Percentiles rank a stretch among this genome's conserved stretches.
These are phyloP conservation scores for Lactifluus volemus DNA, from an alignment of 768 basidiomycete genomes.

Conservation along the genomic window DNA sequence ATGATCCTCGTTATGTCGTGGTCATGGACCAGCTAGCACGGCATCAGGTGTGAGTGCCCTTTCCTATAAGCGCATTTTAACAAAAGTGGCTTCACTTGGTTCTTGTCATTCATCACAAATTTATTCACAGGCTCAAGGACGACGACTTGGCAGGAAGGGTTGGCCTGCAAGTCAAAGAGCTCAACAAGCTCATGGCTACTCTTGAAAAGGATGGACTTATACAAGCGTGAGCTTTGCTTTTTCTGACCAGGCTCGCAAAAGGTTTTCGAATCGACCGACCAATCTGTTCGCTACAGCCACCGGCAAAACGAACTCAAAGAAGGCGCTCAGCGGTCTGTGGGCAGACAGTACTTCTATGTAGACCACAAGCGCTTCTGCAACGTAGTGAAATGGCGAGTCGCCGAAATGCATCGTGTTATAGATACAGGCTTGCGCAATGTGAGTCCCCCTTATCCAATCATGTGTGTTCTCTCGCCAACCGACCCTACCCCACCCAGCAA, in stretches of 20 bases:
- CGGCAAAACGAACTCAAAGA: slow-evolving; percentile 90
- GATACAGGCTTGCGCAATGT: slow-evolving; percentile 88
- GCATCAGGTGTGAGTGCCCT: slow-evolving; percentile 83
- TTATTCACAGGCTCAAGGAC: slow-evolving; percentile 65
- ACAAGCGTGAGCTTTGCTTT: slow-evolving; percentile 47
- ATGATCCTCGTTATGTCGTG: slow-evolving; percentile 86
- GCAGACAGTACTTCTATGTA: slow-evolving; percentile 92
- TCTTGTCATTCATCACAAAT: slow-evolving; percentile 20
- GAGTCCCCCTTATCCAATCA: slow-evolving; percentile 19
- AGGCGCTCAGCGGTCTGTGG: slow-evolving; percentile 78
- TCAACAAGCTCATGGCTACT: slow-evolving; percentile 82
- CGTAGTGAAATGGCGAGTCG: slow-evolving; percentile 95
- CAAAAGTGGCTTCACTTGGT: slow-evolving; percentile 15
- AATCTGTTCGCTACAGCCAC: slow-evolving; percentile 41
- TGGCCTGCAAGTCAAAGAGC: slow-evolving; percentile 82
- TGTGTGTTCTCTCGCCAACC: neutral
- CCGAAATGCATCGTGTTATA: slow-evolving; percentile 84
- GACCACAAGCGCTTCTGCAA: slow-evolving; percentile 94
- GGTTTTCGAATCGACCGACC: neutral
- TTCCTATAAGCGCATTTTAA: slow-evolving; percentile 1
- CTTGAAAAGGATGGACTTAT: slow-evolving; percentile 73
- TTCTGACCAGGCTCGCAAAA: neutral
- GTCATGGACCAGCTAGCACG: slow-evolving; percentile 91
- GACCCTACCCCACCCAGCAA: slow-evolving; percentile 46
- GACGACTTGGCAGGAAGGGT: slow-evolving; percentile 88